Conservation (phyloP, 1,139 yeast genomes). For the Arxiozyma slooffiae region DNA sequence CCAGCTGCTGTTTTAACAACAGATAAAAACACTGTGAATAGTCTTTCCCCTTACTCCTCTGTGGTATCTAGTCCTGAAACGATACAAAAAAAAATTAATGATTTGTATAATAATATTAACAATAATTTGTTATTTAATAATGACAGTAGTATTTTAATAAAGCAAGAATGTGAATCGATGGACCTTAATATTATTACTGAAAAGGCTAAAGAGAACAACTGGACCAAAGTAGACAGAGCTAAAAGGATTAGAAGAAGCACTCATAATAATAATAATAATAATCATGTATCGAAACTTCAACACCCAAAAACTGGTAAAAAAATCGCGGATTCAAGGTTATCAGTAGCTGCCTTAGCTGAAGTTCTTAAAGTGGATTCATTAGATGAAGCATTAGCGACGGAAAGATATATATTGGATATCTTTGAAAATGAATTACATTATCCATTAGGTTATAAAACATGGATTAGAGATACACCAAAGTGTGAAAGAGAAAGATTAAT, state of each 20-base stretch:
- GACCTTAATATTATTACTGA: background rate
- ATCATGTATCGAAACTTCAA: background rate
- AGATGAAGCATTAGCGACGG: slow-evolving; percentile 50
- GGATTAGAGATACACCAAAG: slow-evolving; percentile 67
- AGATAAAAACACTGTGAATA: background rate
- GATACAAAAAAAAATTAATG: background rate
- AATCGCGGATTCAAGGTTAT: slow-evolving; percentile 44
- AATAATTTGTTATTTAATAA: background rate
- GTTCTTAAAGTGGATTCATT: slow-evolving; percentile 45
- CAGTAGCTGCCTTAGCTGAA: slow-evolving; percentile 46
- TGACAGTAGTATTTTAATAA: background rate
- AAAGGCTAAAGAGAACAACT: background rate
- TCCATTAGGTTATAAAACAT: slow-evolving; percentile 63
- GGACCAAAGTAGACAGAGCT: background rate
- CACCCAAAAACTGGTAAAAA: slow-evolving; percentile 6
- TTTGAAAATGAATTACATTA: slow-evolving; percentile 52
- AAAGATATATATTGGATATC: slow-evolving; percentile 48
- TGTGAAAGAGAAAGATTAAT: slow-evolving; percentile 43
- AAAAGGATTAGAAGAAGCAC: background rate
- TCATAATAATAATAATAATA: background rate
- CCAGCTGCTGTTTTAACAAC: no score
- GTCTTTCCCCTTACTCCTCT: background rate
- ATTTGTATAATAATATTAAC: background rate
- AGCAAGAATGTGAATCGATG: background rate
- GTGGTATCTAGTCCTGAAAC: background rate